Evolutionary conservation across 2,329 filamentous ascomycete species (phyloP), one percentile per base, ranked within the genome.

Genomic region (Exophiala phaeomuriformis): DNA sequence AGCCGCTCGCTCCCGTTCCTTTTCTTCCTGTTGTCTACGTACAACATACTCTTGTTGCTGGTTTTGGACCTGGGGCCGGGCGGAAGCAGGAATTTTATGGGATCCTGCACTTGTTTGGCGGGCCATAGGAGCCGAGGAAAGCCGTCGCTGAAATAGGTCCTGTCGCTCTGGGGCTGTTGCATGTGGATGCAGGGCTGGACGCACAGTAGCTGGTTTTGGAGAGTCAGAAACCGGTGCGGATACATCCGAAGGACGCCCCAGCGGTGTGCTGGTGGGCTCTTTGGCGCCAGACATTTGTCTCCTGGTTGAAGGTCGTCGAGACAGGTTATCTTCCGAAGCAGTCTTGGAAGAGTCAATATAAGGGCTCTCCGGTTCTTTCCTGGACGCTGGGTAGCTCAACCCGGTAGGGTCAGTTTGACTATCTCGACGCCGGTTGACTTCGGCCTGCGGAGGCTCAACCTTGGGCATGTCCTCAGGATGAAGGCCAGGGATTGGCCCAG

Each of bases 401-500:
- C 56, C 61, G 8, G 51, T 45, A 36, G 61, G 57, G 10, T 63
- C 58, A 10, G 58, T 60, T 19, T 55, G 54, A 36, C 58, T 62
- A 32, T 51, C 54, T 39, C 55, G 55, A 19, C 52, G 54, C 31
- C 57, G 58, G 32, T 56, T 48, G n/a, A 43, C 39, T 32, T 56
- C 41, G 19, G 47, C 9, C 9, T 44, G 31, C 6, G 35, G n/a
- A 3, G 47, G 37, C 10, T 54, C 53, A 19, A 19, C 19, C 35
- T 47, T 40, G 42, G 79, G 79, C 27, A 83, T 60, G 66, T 95
- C 90, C 64, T 95, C 88, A 40, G 84, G 85, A 4, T 90, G 83
- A 31, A 95, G 73, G 4, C 85, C 87, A 0, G 90, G 89, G 63
- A 96, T 96, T 2, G 84, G 79, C 19, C 78, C 79, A 8, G 79